These are phyloP conservation scores for Phlebiopsis gigantea DNA, from an alignment of 768 basidiomycete species.

Conservation along the genomic window DNA sequence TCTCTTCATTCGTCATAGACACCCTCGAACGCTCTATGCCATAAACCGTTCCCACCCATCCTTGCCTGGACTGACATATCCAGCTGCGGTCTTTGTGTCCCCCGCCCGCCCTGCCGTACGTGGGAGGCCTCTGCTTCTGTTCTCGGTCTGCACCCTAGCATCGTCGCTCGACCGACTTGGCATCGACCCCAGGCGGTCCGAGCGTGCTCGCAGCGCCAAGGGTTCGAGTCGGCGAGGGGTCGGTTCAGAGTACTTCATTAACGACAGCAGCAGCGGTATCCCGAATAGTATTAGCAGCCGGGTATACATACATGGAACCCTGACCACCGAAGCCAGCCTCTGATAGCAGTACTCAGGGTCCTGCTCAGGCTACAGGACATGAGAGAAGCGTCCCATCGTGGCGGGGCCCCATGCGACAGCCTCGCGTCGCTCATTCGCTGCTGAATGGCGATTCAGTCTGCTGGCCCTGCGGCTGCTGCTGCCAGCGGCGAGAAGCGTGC, in stretches of 20 bases:
- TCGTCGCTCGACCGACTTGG: background rate
- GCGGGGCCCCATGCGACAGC: background rate
- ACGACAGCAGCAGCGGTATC: background rate
- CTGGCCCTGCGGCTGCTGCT: background rate
- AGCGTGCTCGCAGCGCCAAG: background rate
- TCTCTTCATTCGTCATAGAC: constrained; percentile 4
- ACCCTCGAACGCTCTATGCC: constrained; percentile 5
- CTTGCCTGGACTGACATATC: background rate
- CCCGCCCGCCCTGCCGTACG: background rate
- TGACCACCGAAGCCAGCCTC: background rate
- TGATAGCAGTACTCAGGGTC: background rate
- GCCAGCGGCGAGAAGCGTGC: background rate
- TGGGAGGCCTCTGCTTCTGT: background rate
- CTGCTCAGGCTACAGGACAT: background rate
- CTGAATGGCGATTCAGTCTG: background rate
- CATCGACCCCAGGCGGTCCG: background rate
- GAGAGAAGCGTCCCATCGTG: background rate
- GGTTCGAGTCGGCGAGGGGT: background rate
- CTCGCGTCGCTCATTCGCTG: background rate
- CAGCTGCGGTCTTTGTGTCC: background rate
- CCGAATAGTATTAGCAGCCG: background rate
- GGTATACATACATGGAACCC: background rate
- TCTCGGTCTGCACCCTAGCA: no score
- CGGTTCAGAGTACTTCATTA: background rate
- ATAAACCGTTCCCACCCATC: background rate